Conservation (phyloP, 306 rosid genomes). For the Corylus heterophylla region DNA sequence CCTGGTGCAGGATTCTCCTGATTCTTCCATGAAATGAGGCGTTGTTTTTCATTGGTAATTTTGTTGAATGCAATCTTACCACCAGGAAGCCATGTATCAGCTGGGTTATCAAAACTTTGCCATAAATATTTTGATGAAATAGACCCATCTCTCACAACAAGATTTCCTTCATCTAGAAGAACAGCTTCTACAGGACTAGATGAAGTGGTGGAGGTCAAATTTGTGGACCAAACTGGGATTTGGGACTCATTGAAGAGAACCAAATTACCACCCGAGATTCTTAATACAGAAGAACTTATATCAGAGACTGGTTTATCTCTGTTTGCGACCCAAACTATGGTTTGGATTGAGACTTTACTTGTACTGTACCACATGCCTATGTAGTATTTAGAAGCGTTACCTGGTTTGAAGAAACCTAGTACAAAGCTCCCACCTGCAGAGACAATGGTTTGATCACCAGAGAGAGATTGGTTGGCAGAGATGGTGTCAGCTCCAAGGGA, state of each 20-base stretch:
- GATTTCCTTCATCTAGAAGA: constrained; percentile 55
- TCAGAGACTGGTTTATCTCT: constrained; percentile 53
- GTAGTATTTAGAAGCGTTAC: constrained; percentile 51
- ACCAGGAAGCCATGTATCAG: constrained; percentile 63
- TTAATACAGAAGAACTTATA: constrained; percentile 33
- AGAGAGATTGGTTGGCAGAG: no score
- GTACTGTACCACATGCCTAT: constrained; percentile 65
- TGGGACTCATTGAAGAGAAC: constrained; percentile 42
- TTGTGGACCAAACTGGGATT: constrained; percentile 61
- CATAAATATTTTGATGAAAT: constrained; percentile 32
- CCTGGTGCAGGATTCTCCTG: constrained; percentile 45
- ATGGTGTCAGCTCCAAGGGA: no score
- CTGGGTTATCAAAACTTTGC: constrained; percentile 68
- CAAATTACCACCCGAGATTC: constrained; percentile 45
- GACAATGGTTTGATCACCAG: no score
- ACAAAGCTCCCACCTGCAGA: no score
- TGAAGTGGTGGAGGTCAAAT: constrained; percentile 35
- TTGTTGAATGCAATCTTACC: constrained; percentile 42
- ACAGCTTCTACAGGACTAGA: constrained; percentile 34
- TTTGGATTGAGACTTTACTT: not conserved
- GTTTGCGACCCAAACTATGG: constrained; percentile 70
- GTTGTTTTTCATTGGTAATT: constrained; percentile 39
- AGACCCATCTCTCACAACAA: constrained; percentile 36
- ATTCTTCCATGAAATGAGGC: constrained; percentile 67
- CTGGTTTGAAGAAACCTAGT: constrained; percentile 38